Percentiles rank a stretch among this genome's conserved stretches.
phyloP scores from a whole-genome alignment of 495 filamentous ascomycete genomes.

The Paragyromitra xinjiangensis region DNA sequence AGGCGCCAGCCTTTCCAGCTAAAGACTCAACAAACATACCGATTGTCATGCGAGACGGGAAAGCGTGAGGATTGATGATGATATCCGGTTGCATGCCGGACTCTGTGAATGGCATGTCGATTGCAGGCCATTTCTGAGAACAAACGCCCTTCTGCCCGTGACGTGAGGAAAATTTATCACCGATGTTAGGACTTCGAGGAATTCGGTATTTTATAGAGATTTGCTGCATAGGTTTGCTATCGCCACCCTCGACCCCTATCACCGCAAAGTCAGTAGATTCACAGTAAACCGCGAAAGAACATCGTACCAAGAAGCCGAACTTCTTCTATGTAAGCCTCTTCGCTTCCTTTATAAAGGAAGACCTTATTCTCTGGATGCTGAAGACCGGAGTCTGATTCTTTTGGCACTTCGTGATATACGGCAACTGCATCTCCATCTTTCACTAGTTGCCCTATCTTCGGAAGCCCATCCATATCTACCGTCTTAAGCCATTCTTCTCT shows the following conservation, averaged over 20 bases:
- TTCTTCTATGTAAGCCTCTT: slow-evolving; percentile 88
- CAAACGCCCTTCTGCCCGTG: slow-evolving; percentile 98
- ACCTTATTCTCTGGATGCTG: slow-evolving; percentile 80
- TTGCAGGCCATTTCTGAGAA: slow-evolving; percentile 93
- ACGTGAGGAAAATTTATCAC: slow-evolving; percentile 97
- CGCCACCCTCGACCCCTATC: slow-evolving; percentile 65
- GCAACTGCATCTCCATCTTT: slow-evolving; percentile 83
- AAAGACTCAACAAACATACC: slow-evolving; percentile 99
- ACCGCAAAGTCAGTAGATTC: background rate
- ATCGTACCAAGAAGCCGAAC: slow-evolving; percentile 81
- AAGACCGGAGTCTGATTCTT: slow-evolving; percentile 75
- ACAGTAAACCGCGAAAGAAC: background rate
- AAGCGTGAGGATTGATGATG: slow-evolving; percentile 99
- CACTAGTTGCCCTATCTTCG: slow-evolving; percentile 76
- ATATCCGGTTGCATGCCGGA: slow-evolving; percentile 95
- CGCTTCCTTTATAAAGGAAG: slow-evolving; percentile 89
- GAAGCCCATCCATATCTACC: slow-evolving; percentile 87
- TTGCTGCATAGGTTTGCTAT: slow-evolving; percentile 81
- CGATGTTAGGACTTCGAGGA: slow-evolving; percentile 89
- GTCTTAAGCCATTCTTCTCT: slow-evolving; percentile 70
- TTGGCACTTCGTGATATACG: slow-evolving; percentile 86
- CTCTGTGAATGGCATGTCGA: slow-evolving; percentile 98
- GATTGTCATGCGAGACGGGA: slow-evolving; percentile 99
- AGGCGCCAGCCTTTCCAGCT: slow-evolving; percentile 90
- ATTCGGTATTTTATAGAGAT: slow-evolving; percentile 92